Evolutionary conservation across 2,329 filamentous ascomycete species (phyloP), one percentile per base, ranked within the genome.

Genomic region (Cladosporium cucumerinum): DNA sequence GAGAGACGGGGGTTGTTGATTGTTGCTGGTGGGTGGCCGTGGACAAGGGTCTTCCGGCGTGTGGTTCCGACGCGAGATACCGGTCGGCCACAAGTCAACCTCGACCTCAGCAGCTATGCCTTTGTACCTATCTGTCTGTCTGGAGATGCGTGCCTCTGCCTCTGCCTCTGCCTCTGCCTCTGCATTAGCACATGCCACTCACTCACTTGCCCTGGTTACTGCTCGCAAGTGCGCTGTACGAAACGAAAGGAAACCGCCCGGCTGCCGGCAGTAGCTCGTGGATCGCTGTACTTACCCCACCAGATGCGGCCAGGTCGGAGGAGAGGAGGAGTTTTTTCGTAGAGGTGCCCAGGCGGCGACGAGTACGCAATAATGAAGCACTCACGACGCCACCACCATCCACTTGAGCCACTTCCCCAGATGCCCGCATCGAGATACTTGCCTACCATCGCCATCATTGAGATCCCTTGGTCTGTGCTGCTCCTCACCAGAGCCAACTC

Each of bases 281-380:
- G 51, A 54, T 54, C 51, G 51, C 28, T 30, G 18, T 23, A 7
- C n/a, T 46, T 10, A 18, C 51, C 23, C 23, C 26, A 12, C 25
- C 51, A 12, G 1, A 30, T 57, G 54, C 54, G 54, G 30, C 32
- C 54, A 32, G 18, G n/a, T 21, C 16, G 54, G 8, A n/a, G 54
- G 21, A 14, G 32, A 12, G 12, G 11, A 57, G 32, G 54, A 26
- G 8, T 39, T 57, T 57, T 57, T 23, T 39, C 32, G n/a, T n/a
- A 12, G n/a, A 8, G 11, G 39, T 10, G 1, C 5, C 3, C 5
- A 5, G 21, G 14, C n/a, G 32, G 18, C 26, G 32, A 57, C 26
- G 32, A 57, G 54, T 57, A 57, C 54, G 54, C 32, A 57, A 34
- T 30, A 32, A 57, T 57, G 32, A 57, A 34, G 54, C 54, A 57